These are phyloP conservation scores for Diaporthe nobilis DNA, from an alignment of 2,329 filamentous ascomycete genomes.

Conservation along the genomic window DNA sequence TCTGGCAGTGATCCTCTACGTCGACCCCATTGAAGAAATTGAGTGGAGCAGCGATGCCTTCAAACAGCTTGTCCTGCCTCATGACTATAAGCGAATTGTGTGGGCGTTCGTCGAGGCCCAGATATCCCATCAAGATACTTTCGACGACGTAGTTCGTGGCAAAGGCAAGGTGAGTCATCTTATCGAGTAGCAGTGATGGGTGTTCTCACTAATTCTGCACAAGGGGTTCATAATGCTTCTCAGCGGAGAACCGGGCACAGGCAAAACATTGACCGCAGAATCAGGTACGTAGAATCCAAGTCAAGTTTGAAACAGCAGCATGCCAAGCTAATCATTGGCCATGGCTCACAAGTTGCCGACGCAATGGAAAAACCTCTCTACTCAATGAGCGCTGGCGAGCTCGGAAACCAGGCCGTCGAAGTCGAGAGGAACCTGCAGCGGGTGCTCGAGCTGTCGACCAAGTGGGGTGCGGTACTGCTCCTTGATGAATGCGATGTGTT, in stretches of 20 bases:
- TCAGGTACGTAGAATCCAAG: neutral
- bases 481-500: conserved; percentile 61
- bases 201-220: neutral
- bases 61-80: conserved; percentile 44
- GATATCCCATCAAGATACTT: conserved; percentile 1
- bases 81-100: conserved; percentile 57
- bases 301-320: too few relatives aligned
- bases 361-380: conserved; percentile 55
- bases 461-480: conserved; percentile 60
- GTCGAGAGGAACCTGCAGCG: conserved; percentile 52
- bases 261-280: conserved; percentile 24
- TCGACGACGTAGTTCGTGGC: conserved; percentile 42
- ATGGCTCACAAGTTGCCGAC: conserved; percentile 51
- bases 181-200: too few relatives aligned
- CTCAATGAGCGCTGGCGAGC: conserved; percentile 55
- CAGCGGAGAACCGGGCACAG: conserved; percentile 9
- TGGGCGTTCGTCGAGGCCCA: conserved; percentile 7
- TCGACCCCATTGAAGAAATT: neutral
- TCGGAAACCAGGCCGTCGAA: conserved; percentile 51
- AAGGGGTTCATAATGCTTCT: conserved; percentile 37
- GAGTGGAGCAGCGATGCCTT: conserved; percentile 62
- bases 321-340: neutral
- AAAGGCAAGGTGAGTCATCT: conserved; percentile 33
- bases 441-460: conserved; percentile 52
- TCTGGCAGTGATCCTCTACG: neutral